phyloP scores from a whole-genome alignment of 108 stramenopile species.

The Nitzschia sp. region DNA sequence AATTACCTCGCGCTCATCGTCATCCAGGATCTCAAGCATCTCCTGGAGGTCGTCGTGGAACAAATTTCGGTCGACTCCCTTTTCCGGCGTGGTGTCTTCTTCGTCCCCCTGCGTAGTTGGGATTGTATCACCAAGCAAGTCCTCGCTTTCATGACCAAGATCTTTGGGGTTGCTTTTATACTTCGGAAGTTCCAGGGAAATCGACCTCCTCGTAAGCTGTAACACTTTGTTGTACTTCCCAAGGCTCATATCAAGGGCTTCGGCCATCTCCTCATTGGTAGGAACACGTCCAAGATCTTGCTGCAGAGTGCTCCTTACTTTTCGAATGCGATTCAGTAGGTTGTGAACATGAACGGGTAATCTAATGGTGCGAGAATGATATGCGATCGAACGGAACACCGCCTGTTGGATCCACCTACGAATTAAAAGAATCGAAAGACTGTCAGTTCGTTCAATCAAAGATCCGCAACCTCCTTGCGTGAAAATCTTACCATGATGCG shows the following conservation, averaged over 20 bases:
- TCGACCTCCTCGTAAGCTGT: constrained; percentile 68
- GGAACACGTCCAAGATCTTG: constrained; percentile 80
- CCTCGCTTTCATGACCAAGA: constrained; percentile 77
- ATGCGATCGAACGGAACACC: constrained; percentile 89
- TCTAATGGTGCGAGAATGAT: constrained; percentile 92
- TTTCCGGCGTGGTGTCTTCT: constrained; percentile 48
- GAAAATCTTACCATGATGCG: constrained; percentile 88
- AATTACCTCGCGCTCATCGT: constrained; percentile 77
- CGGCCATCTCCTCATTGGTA: constrained; percentile 90
- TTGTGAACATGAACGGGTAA: constrained; percentile 98
- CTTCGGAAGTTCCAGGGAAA: constrained; percentile 83
- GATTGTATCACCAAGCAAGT: constrained; percentile 73
- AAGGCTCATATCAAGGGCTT: constrained; percentile 74
- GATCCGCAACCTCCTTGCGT: background rate
- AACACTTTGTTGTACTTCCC: constrained; percentile 87
- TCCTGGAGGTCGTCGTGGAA: constrained; percentile 80
- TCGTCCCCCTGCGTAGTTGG: constrained; percentile 17
- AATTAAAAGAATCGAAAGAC: background rate
- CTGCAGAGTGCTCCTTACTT: constrained; percentile 61
- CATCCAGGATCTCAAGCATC: constrained; percentile 80
- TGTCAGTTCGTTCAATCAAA: background rate
- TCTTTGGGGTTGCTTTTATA: constrained; percentile 85
- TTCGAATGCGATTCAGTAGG: constrained; percentile 81
- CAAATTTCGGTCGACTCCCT: constrained; percentile 69
- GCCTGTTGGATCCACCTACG: constrained; percentile 92